Conservation (phyloP, 2,329 filamentous ascomycete genomes). For the Colletotrichum euphorbiae region DNA sequence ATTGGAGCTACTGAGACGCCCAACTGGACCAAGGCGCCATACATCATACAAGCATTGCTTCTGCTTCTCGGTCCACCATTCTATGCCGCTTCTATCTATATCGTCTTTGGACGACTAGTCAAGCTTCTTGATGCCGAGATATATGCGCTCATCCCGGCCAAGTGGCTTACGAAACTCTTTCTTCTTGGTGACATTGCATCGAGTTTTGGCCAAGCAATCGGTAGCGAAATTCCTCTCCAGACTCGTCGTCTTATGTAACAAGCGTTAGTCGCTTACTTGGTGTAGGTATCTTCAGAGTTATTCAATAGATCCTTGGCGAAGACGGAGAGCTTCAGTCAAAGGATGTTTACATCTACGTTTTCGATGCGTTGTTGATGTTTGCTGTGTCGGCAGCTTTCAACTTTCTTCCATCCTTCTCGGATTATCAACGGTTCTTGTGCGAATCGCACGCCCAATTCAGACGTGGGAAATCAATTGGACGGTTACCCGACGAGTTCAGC, state of each 20-base stretch:
- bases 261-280: background rate
- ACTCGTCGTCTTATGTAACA: fast-evolving
- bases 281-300: background rate
- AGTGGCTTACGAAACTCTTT: constrained; percentile 65
- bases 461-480: background rate
- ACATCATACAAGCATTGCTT: constrained; percentile 56
- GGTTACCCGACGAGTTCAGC: background rate
- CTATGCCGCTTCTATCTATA: constrained; percentile 63
- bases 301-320: constrained; percentile 53
- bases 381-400: constrained; percentile 41
- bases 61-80: constrained; percentile 60
- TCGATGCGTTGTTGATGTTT: constrained; percentile 53
- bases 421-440: constrained; percentile 7
- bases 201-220: constrained; percentile 61
- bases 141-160: constrained; percentile 48
- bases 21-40: constrained; percentile 51
- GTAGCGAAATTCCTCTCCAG: constrained; percentile 42
- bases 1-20: constrained; percentile 56
- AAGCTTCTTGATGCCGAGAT: constrained; percentile 49
- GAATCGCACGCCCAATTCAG: background rate
- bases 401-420: constrained; percentile 31
- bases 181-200: constrained; percentile 65
- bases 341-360: constrained; percentile 52
- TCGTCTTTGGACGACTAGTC: constrained; percentile 59
- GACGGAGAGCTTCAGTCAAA: constrained; percentile 48